These are phyloP conservation scores for Diaporthe ilicicola DNA, from an alignment of 2,329 filamentous ascomycete genomes.

Conservation along the genomic window DNA sequence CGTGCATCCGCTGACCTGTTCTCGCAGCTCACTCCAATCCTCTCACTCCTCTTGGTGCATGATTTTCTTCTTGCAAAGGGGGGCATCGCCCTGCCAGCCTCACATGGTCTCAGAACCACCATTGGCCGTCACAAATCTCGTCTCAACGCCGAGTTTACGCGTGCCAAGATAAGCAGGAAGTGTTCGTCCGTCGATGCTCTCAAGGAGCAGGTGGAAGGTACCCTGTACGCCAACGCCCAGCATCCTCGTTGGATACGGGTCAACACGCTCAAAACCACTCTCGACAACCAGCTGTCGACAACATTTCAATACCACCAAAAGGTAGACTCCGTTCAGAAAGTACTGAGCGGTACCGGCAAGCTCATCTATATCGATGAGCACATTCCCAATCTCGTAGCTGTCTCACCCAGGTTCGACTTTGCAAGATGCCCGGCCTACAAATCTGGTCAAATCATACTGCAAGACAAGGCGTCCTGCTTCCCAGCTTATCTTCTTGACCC, in stretches of 20 bases:
- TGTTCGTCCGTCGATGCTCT: conserved; percentile 74
- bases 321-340: conserved; percentile 63
- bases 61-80: conserved; percentile 84
- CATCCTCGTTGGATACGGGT: conserved; percentile 94
- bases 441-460: conserved; percentile 82
- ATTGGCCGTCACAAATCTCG: conserved; percentile 85
- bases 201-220: conserved; percentile 63
- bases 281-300: conserved; percentile 76
- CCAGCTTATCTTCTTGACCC: conserved; percentile 88
- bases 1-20: conserved; percentile 39
- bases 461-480: conserved; percentile 98
- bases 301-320: conserved; percentile 74
- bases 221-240: conserved; percentile 58
- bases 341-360: conserved; percentile 57
- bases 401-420: conserved; percentile 77
- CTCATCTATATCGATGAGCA: conserved; percentile 78
- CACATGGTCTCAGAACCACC: conserved; percentile 78
- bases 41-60: conserved; percentile 85
- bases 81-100: conserved; percentile 82
- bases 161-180: conserved; percentile 76
- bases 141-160: conserved; percentile 82
- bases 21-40: conserved; percentile 76
- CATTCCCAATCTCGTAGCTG: conserved; percentile 83
- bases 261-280: conserved; percentile 77
- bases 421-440: conserved; percentile 78